A percentile compares a stretch with the other conserved stretches of the same genome.
phyloP scores from a whole-genome alignment of 2,329 filamentous ascomycete genomes.

The Xylaria sp. region DNA sequence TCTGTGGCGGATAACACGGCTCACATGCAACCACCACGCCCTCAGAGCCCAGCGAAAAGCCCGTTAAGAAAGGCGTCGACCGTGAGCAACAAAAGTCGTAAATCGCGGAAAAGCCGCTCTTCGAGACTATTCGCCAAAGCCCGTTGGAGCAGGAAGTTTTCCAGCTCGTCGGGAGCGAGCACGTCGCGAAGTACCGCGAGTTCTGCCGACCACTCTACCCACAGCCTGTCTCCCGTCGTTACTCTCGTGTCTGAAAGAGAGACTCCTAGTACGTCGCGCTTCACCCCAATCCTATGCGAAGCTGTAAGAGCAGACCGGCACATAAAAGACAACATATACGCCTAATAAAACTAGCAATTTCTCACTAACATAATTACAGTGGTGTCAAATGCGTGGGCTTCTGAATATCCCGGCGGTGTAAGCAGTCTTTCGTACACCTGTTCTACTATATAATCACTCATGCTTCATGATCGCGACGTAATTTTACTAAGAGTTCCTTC shows the following conservation, averaged over 20 bases:
- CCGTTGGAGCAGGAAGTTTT: slow-evolving; percentile 55
- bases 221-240: slow-evolving; percentile 49
- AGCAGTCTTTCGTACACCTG: slow-evolving; percentile 32
- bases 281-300: neutral
- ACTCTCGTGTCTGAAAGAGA: slow-evolving; percentile 12
- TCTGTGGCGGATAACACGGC: neutral
- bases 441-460: neutral
- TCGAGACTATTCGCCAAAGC: slow-evolving; percentile 55
- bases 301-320: neutral
- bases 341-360: neutral
- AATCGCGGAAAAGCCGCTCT: slow-evolving; percentile 41
- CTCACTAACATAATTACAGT: slow-evolving; percentile 27
- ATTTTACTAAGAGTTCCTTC: slow-evolving; percentile 11
- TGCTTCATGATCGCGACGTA: neutral
- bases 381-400: slow-evolving; percentile 23
- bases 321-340: neutral
- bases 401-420: slow-evolving; percentile 49
- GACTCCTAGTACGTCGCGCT: slow-evolving; percentile 12
- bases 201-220: slow-evolving; percentile 54
- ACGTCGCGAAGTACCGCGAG: slow-evolving; percentile 56
- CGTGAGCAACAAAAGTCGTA: slow-evolving; percentile 49
- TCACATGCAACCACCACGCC: neutral
- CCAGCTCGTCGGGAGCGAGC: slow-evolving; percentile 52
- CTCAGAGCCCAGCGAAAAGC: slow-evolving; percentile 2
- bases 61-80: slow-evolving; percentile 35